A percentile compares a stretch with the other conserved stretches of the same genome.
Conservation (phyloP, 176 grass and related monocot genomes). For the Secale cereale region DNA sequence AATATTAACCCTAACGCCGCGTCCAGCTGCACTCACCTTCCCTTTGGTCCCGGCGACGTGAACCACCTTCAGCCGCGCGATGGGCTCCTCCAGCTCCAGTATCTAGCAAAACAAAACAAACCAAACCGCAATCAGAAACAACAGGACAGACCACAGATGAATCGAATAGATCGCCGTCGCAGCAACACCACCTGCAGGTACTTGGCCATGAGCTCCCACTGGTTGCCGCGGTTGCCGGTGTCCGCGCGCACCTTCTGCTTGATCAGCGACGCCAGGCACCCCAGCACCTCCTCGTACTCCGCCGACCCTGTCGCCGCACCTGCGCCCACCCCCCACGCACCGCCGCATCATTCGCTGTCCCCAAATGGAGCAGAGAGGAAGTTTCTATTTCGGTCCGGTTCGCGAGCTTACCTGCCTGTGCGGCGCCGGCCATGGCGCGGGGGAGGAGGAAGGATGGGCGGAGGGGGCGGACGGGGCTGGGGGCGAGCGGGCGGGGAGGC, state of each 20-base stretch:
- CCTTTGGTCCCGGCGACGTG: slow-evolving; percentile 96
- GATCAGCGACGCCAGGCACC: slow-evolving; percentile 80
- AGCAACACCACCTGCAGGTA: slow-evolving; percentile 58
- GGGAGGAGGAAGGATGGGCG: not conserved
- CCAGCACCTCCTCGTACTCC: slow-evolving; percentile 78
- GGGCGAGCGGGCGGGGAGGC: not conserved
- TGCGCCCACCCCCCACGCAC: not conserved
- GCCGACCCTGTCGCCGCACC: slow-evolving; percentile 25
- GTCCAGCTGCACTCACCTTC: slow-evolving; percentile 44
- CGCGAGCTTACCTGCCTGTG: slow-evolving; percentile 26
- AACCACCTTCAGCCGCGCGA: slow-evolving; percentile 67
- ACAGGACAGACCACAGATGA: not conserved
- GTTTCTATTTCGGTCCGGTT: not conserved
- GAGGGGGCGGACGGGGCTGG: not conserved
- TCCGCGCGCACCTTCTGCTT: slow-evolving; percentile 58
- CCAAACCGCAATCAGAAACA: not conserved
- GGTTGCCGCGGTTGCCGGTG: slow-evolving; percentile 61
- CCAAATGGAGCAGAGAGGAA: not conserved
- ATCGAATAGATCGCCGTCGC: not conserved
- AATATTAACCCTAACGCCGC: not conserved
- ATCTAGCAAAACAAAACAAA: slow-evolving; percentile 38
- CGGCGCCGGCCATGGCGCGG: slow-evolving; percentile 36
- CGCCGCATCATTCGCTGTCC: not conserved
- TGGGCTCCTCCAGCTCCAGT: slow-evolving; percentile 70
- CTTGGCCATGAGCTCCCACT: slow-evolving; percentile 79